Evolutionary conservation across 2,329 filamentous ascomycete genomes (phyloP), one percentile per base, ranked within the genome.

Genomic region (Diaporthe vexans): DNA sequence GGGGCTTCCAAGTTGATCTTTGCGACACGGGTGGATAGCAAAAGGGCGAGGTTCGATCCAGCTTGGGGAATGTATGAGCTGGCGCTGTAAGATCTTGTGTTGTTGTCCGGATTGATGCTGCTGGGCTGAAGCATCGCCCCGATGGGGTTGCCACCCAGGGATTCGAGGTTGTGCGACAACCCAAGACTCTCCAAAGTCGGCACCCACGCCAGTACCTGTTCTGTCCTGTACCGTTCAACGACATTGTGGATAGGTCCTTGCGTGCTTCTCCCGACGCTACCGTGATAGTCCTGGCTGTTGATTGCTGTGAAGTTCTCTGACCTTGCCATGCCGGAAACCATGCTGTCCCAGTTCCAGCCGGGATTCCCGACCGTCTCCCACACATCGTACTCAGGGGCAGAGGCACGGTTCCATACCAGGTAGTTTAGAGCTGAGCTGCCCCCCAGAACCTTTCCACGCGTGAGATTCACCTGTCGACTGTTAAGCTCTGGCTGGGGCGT

Each of bases 51-150:
- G 61, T 89, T 90, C 1, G 80, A 33, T 0, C 82, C 81, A 0
- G 83, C 82, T n/a, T 84, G 77, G 5, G 83, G 80, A 0, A 86
- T 79, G 74, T 89, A 89, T 2, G 82, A 83, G 57, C 84, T 85
- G 69, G 81, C 76, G 33, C 83, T 82, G 78, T 88, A 90, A 3
- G 86, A 89, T 46, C 89, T 83, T 26, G 81, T 85, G 76, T 86
- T 88, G 54, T 85, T 83, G 6, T 81, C 82, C 13, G 84, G 83
- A 58, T 87, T 83, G 51, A 90, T 84, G 73, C 85, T 88, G 76
- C 84, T 87, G 13, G 88, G 83, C 74, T 88, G 86, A 46, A 83
- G 85, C 80, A 85, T 86, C 9, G 86, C 86, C 9, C 89, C 89
- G 4, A 88, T 78, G 19, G 85, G 85, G 63, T 87, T 84, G 1